These are phyloP conservation scores for Cryptosporidium bovis DNA, from an alignment of 169 alveolate species.

Conservation along the genomic window DNA sequence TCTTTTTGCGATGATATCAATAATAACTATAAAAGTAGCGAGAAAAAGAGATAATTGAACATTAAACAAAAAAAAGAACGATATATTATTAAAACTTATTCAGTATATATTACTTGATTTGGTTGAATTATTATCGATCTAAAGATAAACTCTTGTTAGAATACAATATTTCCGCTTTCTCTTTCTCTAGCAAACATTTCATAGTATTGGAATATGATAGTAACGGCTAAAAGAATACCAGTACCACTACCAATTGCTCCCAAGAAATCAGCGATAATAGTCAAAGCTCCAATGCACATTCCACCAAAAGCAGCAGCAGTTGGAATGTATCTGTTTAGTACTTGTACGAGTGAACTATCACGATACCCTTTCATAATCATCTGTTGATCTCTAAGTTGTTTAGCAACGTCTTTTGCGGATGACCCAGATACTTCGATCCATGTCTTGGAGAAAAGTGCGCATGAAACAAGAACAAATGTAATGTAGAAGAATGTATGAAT, in stretches of 20 bases:
- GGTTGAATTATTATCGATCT: too few relatives aligned
- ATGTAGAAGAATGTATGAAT: slow-evolving; percentile 96
- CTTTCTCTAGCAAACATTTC: slow-evolving; percentile 96
- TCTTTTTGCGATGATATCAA: too few relatives aligned
- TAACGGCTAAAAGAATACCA: slow-evolving; percentile 96
- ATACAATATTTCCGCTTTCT: slow-evolving; percentile 89
- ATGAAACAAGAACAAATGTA: slow-evolving; percentile 95
- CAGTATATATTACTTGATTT: too few relatives aligned
- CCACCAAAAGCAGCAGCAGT: slow-evolving; percentile 99
- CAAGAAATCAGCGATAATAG: slow-evolving; percentile 98
- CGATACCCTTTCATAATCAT: slow-evolving; percentile 93
- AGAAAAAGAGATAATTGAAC: too few relatives aligned
- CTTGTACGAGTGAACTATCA: slow-evolving; percentile 87
- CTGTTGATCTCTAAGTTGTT: slow-evolving; percentile 98
- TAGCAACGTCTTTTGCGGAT: slow-evolving; percentile 99
- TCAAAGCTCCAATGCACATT: slow-evolving; percentile 99
- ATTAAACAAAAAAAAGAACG: too few relatives aligned
- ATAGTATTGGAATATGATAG: slow-evolving; percentile 98
- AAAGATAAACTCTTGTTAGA: slow-evolving; percentile 55
- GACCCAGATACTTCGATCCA: slow-evolving; percentile 99
- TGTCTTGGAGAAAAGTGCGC: slow-evolving; percentile 99
- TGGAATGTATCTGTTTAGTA: slow-evolving; percentile 95
- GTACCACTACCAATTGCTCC: slow-evolving; percentile 99
- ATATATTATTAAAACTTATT: too few relatives aligned
- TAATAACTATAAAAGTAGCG: too few relatives aligned